Evolutionary conservation across 768 basidiomycete genomes (phyloP), one percentile per base, ranked within the genome.

Genomic region (Termitomyces sp.): DNA sequence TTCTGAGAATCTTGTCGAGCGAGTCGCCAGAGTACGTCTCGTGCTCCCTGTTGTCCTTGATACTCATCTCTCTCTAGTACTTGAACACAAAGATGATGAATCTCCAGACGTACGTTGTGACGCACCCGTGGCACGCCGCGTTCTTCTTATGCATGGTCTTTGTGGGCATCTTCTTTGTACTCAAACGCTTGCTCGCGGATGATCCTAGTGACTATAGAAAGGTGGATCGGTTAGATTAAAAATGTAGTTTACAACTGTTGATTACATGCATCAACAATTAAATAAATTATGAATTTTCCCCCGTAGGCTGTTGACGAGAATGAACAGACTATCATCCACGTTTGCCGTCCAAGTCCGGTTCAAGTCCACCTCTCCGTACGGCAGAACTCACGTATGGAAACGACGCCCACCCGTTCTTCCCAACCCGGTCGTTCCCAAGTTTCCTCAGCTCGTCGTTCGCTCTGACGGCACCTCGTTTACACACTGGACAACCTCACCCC

Each of bases 401-500:
- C 81, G 83, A 56, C 83, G 88, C 36, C 65, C 79, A 48, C 83
- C 85, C 18, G 73, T 79, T 5, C 80, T 95, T 2, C 94, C 94
- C 3, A 86, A 89, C 61, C 94, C 94, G 3, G 72, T 92, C 65
- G 89, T 94, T 1, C 91, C 92, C 36, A 88, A 88, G 63, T 96
- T 88, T 72, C 88, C 91, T 3, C 93, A 95, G 72, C 83, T 80
- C 63, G 89, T 96, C 61, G 81, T 92, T 58, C 86, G 91, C 64
- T 86, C 93, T 0, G 95, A 96, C 74, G 94, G 95, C 12, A 89
- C 91, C 30, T 91, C 89, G 1, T 93, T 92, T 70, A 85, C 83
- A 5, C 91, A 95, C 65, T 90, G 88, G 82, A 92, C 90, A 13
- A 95, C 94, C 1, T 93, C 93, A 0, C 94, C 95, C 0, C 86